Evolutionary conservation across 2,329 filamentous ascomycete species (phyloP).

Genomic region (Massarina eburnea): DNA sequence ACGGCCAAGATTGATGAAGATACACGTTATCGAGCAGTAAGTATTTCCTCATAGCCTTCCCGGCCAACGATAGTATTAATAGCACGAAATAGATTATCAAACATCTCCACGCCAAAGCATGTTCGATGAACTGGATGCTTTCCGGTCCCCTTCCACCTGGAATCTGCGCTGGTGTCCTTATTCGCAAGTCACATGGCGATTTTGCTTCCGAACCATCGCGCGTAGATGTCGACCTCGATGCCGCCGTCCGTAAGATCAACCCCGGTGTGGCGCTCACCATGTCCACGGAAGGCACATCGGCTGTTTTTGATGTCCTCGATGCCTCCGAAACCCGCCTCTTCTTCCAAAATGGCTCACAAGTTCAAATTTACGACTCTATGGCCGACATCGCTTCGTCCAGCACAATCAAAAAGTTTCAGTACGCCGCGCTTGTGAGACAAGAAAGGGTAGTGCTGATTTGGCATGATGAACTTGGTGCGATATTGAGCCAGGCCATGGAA

Average conservation of each 20-base stretch:
- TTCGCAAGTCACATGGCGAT: constrained; percentile 66
- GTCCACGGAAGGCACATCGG: constrained; percentile 51
- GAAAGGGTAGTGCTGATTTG: constrained; percentile 74
- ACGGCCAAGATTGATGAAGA: constrained; percentile 28
- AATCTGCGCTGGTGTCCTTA: constrained; percentile 62
- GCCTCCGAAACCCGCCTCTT: constrained; percentile 47
- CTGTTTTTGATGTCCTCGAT: constrained; percentile 47
- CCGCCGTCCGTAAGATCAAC: constrained; percentile 50
- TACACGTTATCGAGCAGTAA: constrained; percentile 25
- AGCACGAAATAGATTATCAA: constrained; percentile 39
- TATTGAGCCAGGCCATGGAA: constrained; percentile 67
- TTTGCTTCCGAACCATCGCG: constrained; percentile 60
- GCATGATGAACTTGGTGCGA: constrained; percentile 74
- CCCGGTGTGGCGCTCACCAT: constrained; percentile 53
- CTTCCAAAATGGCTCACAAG: constrained; percentile 45
- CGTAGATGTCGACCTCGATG: constrained; percentile 43
- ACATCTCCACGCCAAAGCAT: constrained; percentile 28
- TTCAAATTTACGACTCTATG: constrained; percentile 52
- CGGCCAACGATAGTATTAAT: background rate
- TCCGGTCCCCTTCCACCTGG: constrained; percentile 11
- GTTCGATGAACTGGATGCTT: constrained; percentile 26
- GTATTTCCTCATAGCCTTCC: too few species aligned
- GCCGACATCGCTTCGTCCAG: constrained; percentile 43
- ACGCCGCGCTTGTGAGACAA: constrained; percentile 73
- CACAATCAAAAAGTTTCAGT: constrained; percentile 75